A percentile compares a stretch with the other conserved stretches of the same genome.
These are phyloP conservation scores for Botrytis fragariae DNA, from an alignment of 2,329 filamentous ascomycete genomes.

Conservation along the genomic window DNA sequence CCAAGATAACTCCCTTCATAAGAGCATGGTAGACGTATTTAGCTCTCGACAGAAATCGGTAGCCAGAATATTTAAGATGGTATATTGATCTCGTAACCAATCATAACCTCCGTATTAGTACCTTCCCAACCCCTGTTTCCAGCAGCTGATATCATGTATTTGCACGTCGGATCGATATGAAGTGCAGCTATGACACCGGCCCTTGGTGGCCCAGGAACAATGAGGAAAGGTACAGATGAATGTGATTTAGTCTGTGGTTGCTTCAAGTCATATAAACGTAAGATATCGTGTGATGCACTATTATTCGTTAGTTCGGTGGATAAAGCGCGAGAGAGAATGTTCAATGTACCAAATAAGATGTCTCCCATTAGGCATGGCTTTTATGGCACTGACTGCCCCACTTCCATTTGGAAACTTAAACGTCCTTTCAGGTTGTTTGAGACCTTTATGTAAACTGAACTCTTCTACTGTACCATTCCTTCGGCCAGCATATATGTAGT, in stretches of 20 bases:
- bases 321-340: constrained; percentile 20
- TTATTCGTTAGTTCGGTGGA: neutral
- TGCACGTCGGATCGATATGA: constrained; percentile 82
- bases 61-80: constrained; percentile 8
- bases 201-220: constrained; percentile 79
- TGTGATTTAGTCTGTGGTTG: constrained; percentile 63
- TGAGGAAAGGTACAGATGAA: constrained; percentile 88
- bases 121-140: constrained; percentile 97
- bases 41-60: rapidly evolving
- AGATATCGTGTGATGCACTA: constrained; percentile 88
- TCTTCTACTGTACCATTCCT: constrained; percentile 92
- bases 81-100: constrained; percentile 82
- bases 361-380: constrained; percentile 87
- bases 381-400: constrained; percentile 82
- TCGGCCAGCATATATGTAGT: constrained; percentile 88
- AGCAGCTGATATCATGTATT: constrained; percentile 87
- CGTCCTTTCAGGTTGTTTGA: constrained; percentile 71
- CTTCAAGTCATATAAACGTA: constrained; percentile 85
- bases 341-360: constrained; percentile 76
- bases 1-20: neutral
- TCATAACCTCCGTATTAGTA: constrained; percentile 79
- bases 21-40: neutral
- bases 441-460: constrained; percentile 79
- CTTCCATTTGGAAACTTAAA: constrained; percentile 89
- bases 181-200: constrained; percentile 85